Percentiles rank a stretch among this genome's conserved stretches.
Evolutionary conservation across 75 land plant genomes (phyloP).

Genomic region (Pinus tabuliformis): DNA sequence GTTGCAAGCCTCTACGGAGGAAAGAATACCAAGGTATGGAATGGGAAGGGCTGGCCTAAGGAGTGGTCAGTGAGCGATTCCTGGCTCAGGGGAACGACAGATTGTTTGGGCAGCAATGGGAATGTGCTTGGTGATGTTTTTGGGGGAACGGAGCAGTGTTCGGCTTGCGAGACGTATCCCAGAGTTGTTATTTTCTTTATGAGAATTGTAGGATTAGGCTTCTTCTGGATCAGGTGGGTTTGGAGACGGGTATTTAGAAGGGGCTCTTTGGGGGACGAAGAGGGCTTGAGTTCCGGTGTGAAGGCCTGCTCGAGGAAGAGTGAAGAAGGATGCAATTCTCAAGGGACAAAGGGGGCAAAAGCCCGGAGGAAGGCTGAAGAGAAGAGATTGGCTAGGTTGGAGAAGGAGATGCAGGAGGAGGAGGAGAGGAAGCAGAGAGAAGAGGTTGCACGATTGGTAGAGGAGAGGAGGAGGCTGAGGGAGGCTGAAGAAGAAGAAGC

Average conservation of each 20-base stretch:
- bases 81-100: conserved; percentile 24
- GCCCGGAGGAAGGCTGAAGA: conserved; percentile 94
- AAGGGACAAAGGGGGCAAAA: conserved; percentile 72
- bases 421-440: conserved; percentile 93
- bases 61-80: conserved; percentile 20
- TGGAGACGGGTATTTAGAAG: conserved; percentile 60
- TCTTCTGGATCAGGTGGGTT: conserved; percentile 57
- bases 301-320: conserved; percentile 39
- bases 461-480: conserved; percentile 75
- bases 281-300: conserved; percentile 21
- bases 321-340: conserved; percentile 48
- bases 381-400: conserved; percentile 85
- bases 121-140: conserved; percentile 12
- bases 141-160: conserved; percentile 29
- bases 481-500: conserved; percentile 31
- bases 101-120: conserved; percentile 20
- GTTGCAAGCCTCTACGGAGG: conserved; percentile 15
- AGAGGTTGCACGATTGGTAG: conserved; percentile 91
- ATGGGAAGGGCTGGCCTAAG: conserved; percentile 43
- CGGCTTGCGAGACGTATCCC: conserved; percentile 39
- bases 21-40: conserved; percentile 34
- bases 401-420: conserved; percentile 81
- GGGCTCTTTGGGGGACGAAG: conserved; percentile 42
- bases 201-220: conserved; percentile 31
- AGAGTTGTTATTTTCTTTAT: conserved; percentile 30